These are phyloP conservation scores for Hondaea fermentalgiana DNA, from an alignment of 108 stramenopile species.

Conservation along the genomic window DNA sequence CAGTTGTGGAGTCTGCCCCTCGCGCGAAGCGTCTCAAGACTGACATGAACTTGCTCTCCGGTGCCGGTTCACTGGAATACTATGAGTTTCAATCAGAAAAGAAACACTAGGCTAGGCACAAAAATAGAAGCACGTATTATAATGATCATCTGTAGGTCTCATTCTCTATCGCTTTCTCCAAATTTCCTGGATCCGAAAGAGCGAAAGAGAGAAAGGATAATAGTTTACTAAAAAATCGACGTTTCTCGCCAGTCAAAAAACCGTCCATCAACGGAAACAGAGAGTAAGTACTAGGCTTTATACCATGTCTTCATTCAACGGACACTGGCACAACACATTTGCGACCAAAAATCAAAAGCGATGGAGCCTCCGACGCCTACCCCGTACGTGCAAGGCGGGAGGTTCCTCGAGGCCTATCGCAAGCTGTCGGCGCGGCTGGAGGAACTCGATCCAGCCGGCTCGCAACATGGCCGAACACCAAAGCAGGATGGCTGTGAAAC, in stretches of 20 bases:
- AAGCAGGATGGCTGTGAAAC: not conserved
- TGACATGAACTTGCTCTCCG: not conserved
- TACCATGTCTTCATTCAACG: not conserved
- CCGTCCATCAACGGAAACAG: no score
- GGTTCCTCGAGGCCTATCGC: not conserved
- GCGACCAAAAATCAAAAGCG: not conserved
- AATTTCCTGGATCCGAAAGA: no score
- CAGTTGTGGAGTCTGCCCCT: not conserved
- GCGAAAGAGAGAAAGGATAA: no score
- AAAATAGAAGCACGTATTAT: no score
- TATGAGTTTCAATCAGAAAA: not conserved
- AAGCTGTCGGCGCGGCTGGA: not conserved
- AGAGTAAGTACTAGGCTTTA: no score
- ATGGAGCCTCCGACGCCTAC: not conserved
- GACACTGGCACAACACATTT: not conserved
- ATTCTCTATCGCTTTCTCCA: no score
- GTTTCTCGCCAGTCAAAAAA: no score
- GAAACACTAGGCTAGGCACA: not conserved
- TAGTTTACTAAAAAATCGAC: no score
- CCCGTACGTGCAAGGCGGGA: not conserved
- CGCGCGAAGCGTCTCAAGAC: not conserved
- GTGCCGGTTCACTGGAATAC: not conserved
- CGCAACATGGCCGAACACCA: not conserved
- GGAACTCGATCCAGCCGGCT: not conserved
- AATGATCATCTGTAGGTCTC: no score